These are phyloP conservation scores for Pleurotus pulmonarius DNA, from an alignment of 768 basidiomycete genomes.

Conservation along the genomic window DNA sequence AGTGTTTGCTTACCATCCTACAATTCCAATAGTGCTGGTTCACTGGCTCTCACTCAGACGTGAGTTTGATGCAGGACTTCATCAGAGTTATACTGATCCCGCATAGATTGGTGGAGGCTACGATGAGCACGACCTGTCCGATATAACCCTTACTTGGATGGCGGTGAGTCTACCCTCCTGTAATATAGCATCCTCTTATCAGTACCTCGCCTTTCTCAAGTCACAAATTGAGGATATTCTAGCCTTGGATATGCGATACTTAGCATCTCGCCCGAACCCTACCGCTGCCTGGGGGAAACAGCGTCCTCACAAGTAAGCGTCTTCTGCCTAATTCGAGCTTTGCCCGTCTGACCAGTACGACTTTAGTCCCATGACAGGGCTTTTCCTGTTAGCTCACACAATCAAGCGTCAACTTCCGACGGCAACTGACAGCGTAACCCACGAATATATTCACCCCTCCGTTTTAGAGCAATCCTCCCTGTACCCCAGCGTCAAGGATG, in stretches of 20 bases:
- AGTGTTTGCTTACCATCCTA: not conserved
- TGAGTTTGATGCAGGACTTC: constrained; percentile 17
- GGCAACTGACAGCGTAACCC: constrained; percentile 37
- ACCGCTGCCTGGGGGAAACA: constrained; percentile 59
- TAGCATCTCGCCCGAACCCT: constrained; percentile 46
- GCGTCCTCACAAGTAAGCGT: constrained; percentile 56
- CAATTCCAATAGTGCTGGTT: constrained; percentile 61
- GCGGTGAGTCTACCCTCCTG: constrained; percentile 35
- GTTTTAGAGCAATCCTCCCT: constrained; percentile 42
- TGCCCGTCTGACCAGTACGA: not conserved
- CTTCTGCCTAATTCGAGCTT: not conserved
- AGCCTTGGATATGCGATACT: constrained; percentile 52
- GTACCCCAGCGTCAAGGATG: constrained; percentile 27
- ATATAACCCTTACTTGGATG: constrained; percentile 65
- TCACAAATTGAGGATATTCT: constrained; percentile 54
- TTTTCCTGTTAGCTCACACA: constrained; percentile 44
- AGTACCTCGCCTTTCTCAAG: constrained; percentile 25
- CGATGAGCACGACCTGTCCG: constrained; percentile 62
- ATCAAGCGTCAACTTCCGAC: constrained; percentile 48
- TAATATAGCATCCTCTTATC: constrained; percentile 9
- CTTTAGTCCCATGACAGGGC: constrained; percentile 46
- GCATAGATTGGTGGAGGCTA: constrained; percentile 68
- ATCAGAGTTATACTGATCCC: not conserved
- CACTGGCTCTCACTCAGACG: constrained; percentile 45
- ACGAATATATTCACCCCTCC: constrained; percentile 62